phyloP scores from a whole-genome alignment of 2,329 filamentous ascomycete genomes.

The Neopestalotiopsis sp. region DNA sequence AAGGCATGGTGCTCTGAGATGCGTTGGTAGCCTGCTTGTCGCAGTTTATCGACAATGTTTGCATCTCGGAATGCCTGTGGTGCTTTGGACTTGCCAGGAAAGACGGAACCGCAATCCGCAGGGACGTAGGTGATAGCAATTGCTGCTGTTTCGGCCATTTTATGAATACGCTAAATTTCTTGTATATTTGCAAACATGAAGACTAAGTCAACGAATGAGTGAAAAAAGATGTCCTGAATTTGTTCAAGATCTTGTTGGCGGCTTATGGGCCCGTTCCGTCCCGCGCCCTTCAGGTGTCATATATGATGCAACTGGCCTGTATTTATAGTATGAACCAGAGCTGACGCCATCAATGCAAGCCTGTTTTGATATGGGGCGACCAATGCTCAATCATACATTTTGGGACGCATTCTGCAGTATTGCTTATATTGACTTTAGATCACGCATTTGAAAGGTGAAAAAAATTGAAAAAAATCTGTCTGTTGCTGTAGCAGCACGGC shows the following conservation, averaged over 20 bases:
- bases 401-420: too few species aligned
- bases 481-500: too few species aligned
- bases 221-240: too few species aligned
- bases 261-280: too few species aligned
- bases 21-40: neutral
- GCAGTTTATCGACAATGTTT: neutral
- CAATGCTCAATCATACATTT: too few species aligned
- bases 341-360: neutral
- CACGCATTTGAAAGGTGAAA: too few species aligned
- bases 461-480: too few species aligned
- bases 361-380: too few species aligned
- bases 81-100: slow-evolving; percentile 17
- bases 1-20: slow-evolving; percentile 4
- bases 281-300: neutral
- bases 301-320: neutral
- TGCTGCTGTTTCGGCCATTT: neutral
- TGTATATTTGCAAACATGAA: neutral
- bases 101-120: slow-evolving; percentile 11
- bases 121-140: slow-evolving; percentile 8
- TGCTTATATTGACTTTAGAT: too few species aligned
- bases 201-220: too few species aligned
- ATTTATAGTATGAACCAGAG: neutral
- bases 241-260: too few species aligned
- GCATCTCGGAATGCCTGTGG: slow-evolving; percentile 13
- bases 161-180: slow-evolving; percentile 23